Evolutionary conservation across 2,329 filamentous ascomycete genomes (phyloP).

Genomic region (Rachicladosporium sp.): DNA sequence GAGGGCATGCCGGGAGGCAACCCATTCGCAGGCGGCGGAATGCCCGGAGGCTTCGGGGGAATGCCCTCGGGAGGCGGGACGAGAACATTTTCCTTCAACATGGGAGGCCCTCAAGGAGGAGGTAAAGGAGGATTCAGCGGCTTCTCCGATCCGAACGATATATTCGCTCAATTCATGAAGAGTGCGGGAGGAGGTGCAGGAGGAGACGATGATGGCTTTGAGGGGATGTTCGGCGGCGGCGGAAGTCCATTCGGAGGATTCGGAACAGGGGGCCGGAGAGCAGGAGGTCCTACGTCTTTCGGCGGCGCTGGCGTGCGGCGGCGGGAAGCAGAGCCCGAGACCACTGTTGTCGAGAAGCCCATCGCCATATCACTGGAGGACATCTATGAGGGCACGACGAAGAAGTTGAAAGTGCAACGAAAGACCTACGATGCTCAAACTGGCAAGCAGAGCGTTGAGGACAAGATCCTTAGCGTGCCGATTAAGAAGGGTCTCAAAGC

Average conservation of each 20-base stretch:
- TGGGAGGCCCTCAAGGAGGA: constrained; percentile 37
- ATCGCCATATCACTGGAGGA: constrained; percentile 77
- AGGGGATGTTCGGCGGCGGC: constrained; percentile 10
- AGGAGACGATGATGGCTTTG: constrained; percentile 10
- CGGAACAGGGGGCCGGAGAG: constrained; percentile 7
- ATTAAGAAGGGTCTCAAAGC: constrained; percentile 95
- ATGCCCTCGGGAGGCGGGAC: constrained; percentile 43
- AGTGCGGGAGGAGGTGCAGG: constrained; percentile 34
- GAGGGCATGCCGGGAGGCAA: constrained; percentile 39
- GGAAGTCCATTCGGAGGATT: constrained; percentile 18
- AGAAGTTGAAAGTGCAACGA: constrained; percentile 97
- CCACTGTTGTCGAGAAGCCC: constrained; percentile 79
- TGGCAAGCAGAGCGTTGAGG: constrained; percentile 74
- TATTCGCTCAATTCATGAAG: constrained; percentile 74
- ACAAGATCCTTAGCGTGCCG: constrained; percentile 84
- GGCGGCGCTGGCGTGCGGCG: constrained; percentile 16
- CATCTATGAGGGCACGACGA: constrained; percentile 71
- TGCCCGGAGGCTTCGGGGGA: constrained; percentile 32
- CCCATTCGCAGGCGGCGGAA: constrained; percentile 25
- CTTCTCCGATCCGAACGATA: constrained; percentile 72
- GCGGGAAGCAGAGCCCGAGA: constrained; percentile 58
- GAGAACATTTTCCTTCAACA: constrained; percentile 54
- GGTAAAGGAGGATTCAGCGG: constrained; percentile 53
- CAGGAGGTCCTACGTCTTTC: constrained; percentile 11
- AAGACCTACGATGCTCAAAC: constrained; percentile 76